These are phyloP conservation scores for Aspergillus proliferans DNA, from an alignment of 2,329 filamentous ascomycete genomes.

Conservation along the genomic window DNA sequence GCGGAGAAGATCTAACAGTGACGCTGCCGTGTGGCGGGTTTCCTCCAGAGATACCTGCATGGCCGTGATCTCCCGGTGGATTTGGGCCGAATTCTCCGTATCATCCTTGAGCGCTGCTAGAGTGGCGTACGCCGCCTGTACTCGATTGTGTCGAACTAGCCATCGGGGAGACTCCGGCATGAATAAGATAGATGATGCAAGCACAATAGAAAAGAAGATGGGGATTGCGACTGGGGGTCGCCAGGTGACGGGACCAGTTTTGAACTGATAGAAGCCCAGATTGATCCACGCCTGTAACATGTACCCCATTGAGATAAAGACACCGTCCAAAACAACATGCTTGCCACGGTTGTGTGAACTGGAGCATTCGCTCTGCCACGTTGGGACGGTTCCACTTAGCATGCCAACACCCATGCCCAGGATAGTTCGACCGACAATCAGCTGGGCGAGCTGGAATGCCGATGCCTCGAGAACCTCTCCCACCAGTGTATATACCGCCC, in stretches of 20 bases:
- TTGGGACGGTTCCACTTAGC: too few species aligned
- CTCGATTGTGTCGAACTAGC: slow-evolving; percentile 5
- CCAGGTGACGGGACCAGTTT: slow-evolving; percentile 6
- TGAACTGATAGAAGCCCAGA: slow-evolving; percentile 6
- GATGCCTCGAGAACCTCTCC: too few species aligned
- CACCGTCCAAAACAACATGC: slow-evolving; percentile 7
- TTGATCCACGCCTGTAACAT: slow-evolving; percentile 7
- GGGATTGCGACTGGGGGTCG: slow-evolving; percentile 5
- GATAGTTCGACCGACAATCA: too few species aligned
- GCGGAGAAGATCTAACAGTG: slow-evolving; percentile 5
- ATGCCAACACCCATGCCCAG: too few species aligned
- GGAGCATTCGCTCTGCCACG: slow-evolving; percentile 1
- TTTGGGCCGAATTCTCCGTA: not conserved
- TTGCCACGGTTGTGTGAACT: slow-evolving; percentile 7
- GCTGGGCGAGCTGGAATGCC: too few species aligned
- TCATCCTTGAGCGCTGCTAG: slow-evolving; percentile 6
- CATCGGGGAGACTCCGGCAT: slow-evolving; percentile 15
- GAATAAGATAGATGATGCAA: slow-evolving; percentile 4
- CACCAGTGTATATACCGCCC: too few species aligned
- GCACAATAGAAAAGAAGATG: slow-evolving; percentile 5
- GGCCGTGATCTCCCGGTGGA: not conserved
- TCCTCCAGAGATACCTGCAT: slow-evolving; percentile 6
- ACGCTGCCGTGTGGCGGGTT: slow-evolving; percentile 1
- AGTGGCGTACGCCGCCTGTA: slow-evolving; percentile 5
- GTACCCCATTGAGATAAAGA: slow-evolving; percentile 5